A percentile compares a stretch with the other conserved stretches of the same genome.
Conservation (phyloP, 176 grass and related monocot species). For the Themeda triandra region DNA sequence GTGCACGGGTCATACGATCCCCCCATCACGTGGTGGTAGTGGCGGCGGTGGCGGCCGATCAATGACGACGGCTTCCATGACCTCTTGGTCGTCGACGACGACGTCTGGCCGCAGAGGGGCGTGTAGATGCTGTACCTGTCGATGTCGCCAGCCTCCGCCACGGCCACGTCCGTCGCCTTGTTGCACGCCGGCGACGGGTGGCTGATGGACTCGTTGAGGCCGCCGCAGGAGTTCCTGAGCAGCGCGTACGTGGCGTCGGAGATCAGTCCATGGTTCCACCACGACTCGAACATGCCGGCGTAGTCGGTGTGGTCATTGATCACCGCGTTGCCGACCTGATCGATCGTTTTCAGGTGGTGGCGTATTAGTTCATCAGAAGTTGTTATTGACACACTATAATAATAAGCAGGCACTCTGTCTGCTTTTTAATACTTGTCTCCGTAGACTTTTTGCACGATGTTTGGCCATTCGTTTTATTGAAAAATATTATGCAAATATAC, state of each 20-base stretch:
- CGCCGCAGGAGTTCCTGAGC: constrained; percentile 2
- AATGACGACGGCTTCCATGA: background rate
- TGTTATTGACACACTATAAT: no score
- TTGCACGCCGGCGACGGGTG: constrained; percentile 28
- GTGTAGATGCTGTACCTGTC: constrained; percentile 53
- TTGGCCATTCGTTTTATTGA: no score
- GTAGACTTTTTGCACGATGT: no score
- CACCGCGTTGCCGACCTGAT: constrained; percentile 50
- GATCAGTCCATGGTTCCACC: constrained; percentile 60
- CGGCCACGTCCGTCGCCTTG: background rate
- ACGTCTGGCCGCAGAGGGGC: constrained; percentile 19
- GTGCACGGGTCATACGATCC: constrained; percentile 6
- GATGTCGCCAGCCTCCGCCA: constrained; percentile 34
- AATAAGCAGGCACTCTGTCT: no score
- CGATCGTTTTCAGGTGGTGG: no score
- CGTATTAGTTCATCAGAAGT: no score
- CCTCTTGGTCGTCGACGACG: background rate
- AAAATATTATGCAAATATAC: no score
- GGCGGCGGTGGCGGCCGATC: background rate
- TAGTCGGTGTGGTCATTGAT: constrained; percentile 34
- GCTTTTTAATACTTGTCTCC: no score
- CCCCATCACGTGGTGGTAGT: background rate
- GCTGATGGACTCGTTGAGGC: constrained; percentile 13
- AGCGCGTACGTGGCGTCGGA: constrained; percentile 36
- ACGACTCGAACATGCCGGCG: constrained; percentile 41